These are phyloP conservation scores for Beauveria varroae DNA, from an alignment of 2,329 filamentous ascomycete species.

Conservation along the genomic window DNA sequence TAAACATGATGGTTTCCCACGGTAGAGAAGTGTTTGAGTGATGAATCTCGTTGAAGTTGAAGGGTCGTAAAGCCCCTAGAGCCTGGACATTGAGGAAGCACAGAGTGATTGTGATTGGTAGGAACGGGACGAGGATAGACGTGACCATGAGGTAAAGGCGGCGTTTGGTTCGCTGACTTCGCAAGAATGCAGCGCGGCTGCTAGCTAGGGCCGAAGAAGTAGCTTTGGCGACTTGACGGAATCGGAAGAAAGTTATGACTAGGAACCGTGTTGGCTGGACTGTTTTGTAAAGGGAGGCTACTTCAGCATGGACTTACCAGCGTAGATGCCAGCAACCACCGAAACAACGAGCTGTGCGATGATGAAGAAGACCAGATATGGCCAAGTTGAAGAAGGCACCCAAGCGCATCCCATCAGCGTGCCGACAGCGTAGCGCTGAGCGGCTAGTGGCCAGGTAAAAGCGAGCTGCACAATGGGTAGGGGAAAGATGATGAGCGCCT, in stretches of 20 bases:
- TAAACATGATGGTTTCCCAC: constrained; percentile 41
- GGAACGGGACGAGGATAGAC: constrained; percentile 42
- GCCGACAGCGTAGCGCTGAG: constrained; percentile 41
- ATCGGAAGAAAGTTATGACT: constrained; percentile 43
- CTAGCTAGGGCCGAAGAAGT: constrained; percentile 32
- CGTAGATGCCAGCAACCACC: constrained; percentile 36
- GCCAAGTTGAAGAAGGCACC: constrained; percentile 37
- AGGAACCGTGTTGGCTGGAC: neutral
- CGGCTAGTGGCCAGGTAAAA: constrained; percentile 39
- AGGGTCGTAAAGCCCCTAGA: constrained; percentile 24
- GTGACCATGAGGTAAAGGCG: constrained; percentile 50
- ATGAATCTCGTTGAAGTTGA: constrained; percentile 37
- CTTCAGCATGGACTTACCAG: constrained; percentile 31
- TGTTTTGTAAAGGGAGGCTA: too few relatives aligned
- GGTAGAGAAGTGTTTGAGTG: constrained; percentile 24
- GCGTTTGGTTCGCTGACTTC: constrained; percentile 40
- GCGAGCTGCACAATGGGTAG: constrained; percentile 41
- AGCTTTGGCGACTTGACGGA: constrained; percentile 35
- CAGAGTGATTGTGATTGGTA: constrained; percentile 39
- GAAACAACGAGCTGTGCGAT: constrained; percentile 37
- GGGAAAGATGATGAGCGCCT: constrained; percentile 48
- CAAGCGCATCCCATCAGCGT: constrained; percentile 44
- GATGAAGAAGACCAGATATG: constrained; percentile 41
- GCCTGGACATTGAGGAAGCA: constrained; percentile 32
- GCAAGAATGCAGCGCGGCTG: constrained; percentile 32